Evolutionary conservation across 306 rosid genomes (phyloP), one percentile per base, ranked within the genome.

Genomic region (Calophaca sinica): DNA sequence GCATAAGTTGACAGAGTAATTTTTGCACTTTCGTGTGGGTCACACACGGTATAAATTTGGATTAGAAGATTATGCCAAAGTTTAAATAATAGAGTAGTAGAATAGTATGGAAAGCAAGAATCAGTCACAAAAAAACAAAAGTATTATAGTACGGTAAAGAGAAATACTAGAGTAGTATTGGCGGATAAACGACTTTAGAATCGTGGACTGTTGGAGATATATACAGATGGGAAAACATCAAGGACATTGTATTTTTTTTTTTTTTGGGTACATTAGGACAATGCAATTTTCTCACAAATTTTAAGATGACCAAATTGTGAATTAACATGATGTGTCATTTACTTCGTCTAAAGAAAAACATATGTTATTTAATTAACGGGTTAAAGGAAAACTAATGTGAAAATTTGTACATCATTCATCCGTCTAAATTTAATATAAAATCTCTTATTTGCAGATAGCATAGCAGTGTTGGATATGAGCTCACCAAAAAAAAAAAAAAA

Each of bases 21-120:
- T 41, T 8, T 28, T 45, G 79, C 49, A 69, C 57, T 59, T 71
- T 74, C 73, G 74, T 84, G 79, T 82, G 82, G 72, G 29, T 33
- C 4, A 0, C 36, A 2, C 36, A 33, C 36, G 26, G 26, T 33
- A 2, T 33, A 4, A 4, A 33, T 2, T 33, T 60, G 53, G 73
- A 32, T 26, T 42, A 73, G 62, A 78, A 78, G 45, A 78, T 59
- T 71, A 31, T 12, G 54, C 44, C 9, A 7, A 38, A 11, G 7
- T 41, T 41, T 11, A 59, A 50, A 11, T 61, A 20, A 20, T 36
- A 4, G n/a, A n/a, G n/a, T 9, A 38, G 50, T 31, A 32, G 73
- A 62, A 52, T 62, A 14, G 14, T 55, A 46, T 2, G 36, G 36
- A 4, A 20, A 20, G 26, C 26, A 20, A 20, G 26, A 20, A 20